These are phyloP conservation scores for Lachnellula hyalina DNA, from an alignment of 2,329 filamentous ascomycete species.

Conservation along the genomic window DNA sequence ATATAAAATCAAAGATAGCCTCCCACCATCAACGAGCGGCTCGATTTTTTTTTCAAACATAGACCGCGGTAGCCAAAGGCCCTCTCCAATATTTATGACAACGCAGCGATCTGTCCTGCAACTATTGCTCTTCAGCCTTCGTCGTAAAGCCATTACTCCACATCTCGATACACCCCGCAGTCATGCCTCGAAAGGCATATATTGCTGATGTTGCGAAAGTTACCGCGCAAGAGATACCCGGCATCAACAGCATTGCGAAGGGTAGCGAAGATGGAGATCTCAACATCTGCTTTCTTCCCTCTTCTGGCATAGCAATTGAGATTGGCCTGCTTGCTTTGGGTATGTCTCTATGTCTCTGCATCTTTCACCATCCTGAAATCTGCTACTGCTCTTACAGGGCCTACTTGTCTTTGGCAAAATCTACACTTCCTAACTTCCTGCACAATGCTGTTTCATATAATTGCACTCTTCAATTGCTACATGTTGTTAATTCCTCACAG, in stretches of 20 bases:
- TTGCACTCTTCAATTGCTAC: background rate
- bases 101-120: background rate
- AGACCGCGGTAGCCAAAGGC: background rate
- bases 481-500: slow-evolving; percentile 29
- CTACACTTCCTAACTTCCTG: background rate
- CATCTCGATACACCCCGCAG: background rate
- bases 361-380: background rate
- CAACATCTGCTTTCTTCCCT: slow-evolving; percentile 50
- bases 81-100: background rate
- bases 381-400: background rate
- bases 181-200: slow-evolving; percentile 64
- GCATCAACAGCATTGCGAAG: slow-evolving; percentile 49
- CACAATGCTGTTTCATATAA: background rate
- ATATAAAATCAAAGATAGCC: background rate
- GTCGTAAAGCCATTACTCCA: background rate
- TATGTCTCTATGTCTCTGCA: slow-evolving; percentile 11
- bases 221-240: slow-evolving; percentile 34
- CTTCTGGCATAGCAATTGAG: slow-evolving; percentile 20
- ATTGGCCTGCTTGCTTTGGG: slow-evolving; percentile 24
- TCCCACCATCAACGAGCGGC: too few species aligned
- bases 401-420: background rate
- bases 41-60: background rate
- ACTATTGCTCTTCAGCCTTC: background rate
- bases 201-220: slow-evolving; percentile 48
- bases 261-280: slow-evolving; percentile 71